Evolutionary conservation across 352 stramenopile species (phyloP).

Genomic region (Phytophthora nicotianae): DNA sequence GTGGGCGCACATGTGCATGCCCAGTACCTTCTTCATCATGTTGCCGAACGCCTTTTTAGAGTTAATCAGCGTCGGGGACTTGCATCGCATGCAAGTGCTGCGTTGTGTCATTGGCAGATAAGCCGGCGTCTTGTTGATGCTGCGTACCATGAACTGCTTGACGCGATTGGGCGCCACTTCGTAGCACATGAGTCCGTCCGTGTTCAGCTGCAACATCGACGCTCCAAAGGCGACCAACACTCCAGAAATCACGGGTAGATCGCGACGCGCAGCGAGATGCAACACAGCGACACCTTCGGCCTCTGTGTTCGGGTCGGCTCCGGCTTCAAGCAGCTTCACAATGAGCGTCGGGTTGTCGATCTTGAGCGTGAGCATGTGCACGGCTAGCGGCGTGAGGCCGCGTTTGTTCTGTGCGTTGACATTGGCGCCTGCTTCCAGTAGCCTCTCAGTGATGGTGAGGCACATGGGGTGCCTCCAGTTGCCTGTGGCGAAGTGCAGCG

Average conservation of each 20-base stretch:
- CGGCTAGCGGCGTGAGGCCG: slow-evolving; percentile 65
- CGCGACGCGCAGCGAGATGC: slow-evolving; percentile 54
- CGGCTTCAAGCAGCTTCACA: slow-evolving; percentile 68
- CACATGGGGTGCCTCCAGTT: slow-evolving; percentile 60
- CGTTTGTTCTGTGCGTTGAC: slow-evolving; percentile 64
- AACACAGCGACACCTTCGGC: slow-evolving; percentile 66
- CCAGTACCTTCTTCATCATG: slow-evolving; percentile 62
- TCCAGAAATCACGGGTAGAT: slow-evolving; percentile 60
- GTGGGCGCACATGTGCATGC: slow-evolving; percentile 46
- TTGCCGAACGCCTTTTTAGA: slow-evolving; percentile 57
- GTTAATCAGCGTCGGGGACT: slow-evolving; percentile 45
- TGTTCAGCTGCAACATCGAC: slow-evolving; percentile 65
- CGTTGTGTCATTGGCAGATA: slow-evolving; percentile 60
- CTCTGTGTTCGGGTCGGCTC: slow-evolving; percentile 64
- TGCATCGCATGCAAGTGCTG: slow-evolving; percentile 81
- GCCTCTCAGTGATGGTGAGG: slow-evolving; percentile 46
- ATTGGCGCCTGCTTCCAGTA: slow-evolving; percentile 62
- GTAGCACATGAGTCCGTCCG: slow-evolving; percentile 78
- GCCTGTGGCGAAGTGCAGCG: slow-evolving; percentile 77
- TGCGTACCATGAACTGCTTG: slow-evolving; percentile 73
- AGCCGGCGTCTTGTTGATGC: slow-evolving; percentile 50
- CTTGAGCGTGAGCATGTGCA: slow-evolving; percentile 83
- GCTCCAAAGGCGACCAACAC: slow-evolving; percentile 69
- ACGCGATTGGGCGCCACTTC: slow-evolving; percentile 70
- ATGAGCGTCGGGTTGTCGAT: slow-evolving; percentile 72